phyloP scores from a whole-genome alignment of 2,329 filamentous ascomycete genomes.

The Diatrype stigma region DNA sequence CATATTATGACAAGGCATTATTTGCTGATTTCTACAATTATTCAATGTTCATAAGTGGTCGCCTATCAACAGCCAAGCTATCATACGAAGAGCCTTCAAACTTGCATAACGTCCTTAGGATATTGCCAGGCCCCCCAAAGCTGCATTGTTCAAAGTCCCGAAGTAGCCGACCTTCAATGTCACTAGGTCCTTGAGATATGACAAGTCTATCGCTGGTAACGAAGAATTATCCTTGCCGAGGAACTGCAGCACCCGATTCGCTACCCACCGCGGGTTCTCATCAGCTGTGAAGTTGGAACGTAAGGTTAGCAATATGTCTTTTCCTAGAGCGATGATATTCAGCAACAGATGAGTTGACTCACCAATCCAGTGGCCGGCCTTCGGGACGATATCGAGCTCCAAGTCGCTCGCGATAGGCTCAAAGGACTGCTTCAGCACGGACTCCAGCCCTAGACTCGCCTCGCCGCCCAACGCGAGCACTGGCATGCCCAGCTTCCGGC shows the following conservation, averaged over 20 bases:
- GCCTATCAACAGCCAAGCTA: too few relatives aligned
- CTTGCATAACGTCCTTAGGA: neutral
- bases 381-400: conserved; percentile 28
- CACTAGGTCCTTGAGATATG: conserved; percentile 14
- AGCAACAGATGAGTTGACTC: conserved; percentile 12
- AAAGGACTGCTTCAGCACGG: conserved; percentile 13
- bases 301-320: neutral
- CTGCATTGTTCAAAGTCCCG: conserved; percentile 17
- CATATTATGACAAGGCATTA: too few relatives aligned
- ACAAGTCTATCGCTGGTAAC: conserved; percentile 12
- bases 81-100: too few relatives aligned
- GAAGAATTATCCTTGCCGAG: conserved; percentile 15
- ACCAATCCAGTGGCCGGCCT: conserved; percentile 36
- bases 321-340: too few relatives aligned
- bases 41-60: too few relatives aligned
- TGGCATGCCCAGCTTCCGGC: conserved; percentile 23
- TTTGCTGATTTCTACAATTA: too few relatives aligned
- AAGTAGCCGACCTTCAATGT: conserved; percentile 20
- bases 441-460: conserved; percentile 23
- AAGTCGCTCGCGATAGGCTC: conserved; percentile 19
- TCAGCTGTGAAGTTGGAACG: conserved; percentile 15
- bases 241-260: conserved; percentile 17
- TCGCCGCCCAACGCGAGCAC: conserved; percentile 31
- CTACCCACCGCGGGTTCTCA: conserved; percentile 22
- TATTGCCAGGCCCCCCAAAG: conserved; percentile 15